These are phyloP conservation scores for Colletotrichum lupini DNA, from an alignment of 2,329 filamentous ascomycete species.

Conservation along the genomic window DNA sequence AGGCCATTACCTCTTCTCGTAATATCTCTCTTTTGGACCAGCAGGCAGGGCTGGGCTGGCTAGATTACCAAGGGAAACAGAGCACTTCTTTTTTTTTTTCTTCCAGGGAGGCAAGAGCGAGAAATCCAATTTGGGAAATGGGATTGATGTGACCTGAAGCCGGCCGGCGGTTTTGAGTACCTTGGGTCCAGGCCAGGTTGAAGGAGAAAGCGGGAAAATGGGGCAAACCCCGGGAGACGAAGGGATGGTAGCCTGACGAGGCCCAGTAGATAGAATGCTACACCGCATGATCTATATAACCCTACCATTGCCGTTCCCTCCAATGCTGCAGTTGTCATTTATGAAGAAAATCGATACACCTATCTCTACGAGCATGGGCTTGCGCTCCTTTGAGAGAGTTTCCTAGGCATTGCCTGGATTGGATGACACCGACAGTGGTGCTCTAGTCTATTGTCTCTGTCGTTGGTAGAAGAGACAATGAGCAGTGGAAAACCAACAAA, in stretches of 20 bases:
- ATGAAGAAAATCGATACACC: too few species aligned
- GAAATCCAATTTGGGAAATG: neutral
- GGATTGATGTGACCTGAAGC: neutral
- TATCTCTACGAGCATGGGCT: too few species aligned
- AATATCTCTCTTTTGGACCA: constrained; percentile 2
- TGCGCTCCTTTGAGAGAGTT: too few species aligned
- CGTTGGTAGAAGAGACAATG: too few species aligned
- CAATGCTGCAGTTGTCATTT: neutral
- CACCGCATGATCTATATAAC: neutral
- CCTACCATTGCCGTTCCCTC: neutral
- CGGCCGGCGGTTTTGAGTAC: neutral
- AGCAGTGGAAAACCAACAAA: too few species aligned
- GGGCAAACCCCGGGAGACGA: neutral
- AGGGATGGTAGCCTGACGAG: neutral
- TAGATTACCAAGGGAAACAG: neutral
- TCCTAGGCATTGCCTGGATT: too few species aligned
- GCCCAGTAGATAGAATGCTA: constrained; percentile 25
- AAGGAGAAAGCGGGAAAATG: neutral
- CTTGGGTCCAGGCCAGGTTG: neutral
- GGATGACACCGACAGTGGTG: too few species aligned
- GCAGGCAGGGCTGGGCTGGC: neutral
- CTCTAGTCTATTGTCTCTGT: too few species aligned
- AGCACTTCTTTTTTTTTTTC: neutral
- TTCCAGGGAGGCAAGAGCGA: neutral
- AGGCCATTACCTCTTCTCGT: constrained; percentile 4